A percentile compares a stretch with the other conserved stretches of the same genome.
These are phyloP conservation scores for Sclerotinia minor DNA, from an alignment of 2,329 filamentous ascomycete genomes.

Conservation along the genomic window DNA sequence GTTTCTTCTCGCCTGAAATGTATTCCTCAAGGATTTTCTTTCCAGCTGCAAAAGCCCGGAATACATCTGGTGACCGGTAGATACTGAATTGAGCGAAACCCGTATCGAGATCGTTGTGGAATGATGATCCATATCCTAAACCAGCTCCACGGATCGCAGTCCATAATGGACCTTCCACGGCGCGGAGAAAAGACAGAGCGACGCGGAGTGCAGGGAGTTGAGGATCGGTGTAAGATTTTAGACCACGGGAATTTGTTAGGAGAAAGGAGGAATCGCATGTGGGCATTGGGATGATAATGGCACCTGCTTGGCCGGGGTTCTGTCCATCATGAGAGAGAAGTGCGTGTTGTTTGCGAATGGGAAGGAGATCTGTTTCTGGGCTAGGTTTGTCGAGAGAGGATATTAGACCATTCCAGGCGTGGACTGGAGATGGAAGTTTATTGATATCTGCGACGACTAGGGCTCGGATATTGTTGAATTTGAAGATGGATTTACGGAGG, in stretches of 20 bases:
- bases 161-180: constrained; percentile 93
- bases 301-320: constrained; percentile 70
- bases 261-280: constrained; percentile 91
- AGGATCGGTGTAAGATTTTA: constrained; percentile 73
- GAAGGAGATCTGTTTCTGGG: constrained; percentile 56
- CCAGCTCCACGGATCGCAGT: constrained; percentile 88
- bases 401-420: constrained; percentile 69
- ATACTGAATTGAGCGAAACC: constrained; percentile 82
- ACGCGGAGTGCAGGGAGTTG: constrained; percentile 82
- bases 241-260: constrained; percentile 71
- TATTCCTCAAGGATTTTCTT: constrained; percentile 74
- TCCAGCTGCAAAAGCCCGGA: constrained; percentile 79
- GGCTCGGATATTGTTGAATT: constrained; percentile 80
- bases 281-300: constrained; percentile 84
- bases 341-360: constrained; percentile 67
- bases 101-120: constrained; percentile 73
- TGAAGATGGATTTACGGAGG: constrained; percentile 74
- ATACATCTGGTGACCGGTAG: constrained; percentile 86
- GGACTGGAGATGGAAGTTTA: constrained; percentile 72
- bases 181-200: constrained; percentile 85
- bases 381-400: constrained; percentile 44
- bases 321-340: constrained; percentile 75
- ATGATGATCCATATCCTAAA: constrained; percentile 84
- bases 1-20: constrained; percentile 66
- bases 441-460: constrained; percentile 79